Conservation (phyloP, 148 eudicot genomes). For the Rhododendron kiyosumense region DNA sequence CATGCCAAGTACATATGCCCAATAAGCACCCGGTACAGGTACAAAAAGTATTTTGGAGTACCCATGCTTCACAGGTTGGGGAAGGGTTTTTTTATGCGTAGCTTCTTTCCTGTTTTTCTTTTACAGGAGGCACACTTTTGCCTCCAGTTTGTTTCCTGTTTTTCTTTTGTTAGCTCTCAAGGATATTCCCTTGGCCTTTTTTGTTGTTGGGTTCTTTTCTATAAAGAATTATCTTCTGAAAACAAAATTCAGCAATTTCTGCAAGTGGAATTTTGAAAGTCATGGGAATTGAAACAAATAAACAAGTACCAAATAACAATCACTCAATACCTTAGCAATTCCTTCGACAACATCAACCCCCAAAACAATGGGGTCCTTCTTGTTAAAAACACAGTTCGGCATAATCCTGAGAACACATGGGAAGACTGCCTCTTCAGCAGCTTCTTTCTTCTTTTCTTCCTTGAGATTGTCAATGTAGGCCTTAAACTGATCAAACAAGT, state of each 20-base stretch:
- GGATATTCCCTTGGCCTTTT: not conserved
- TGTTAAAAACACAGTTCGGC: conserved; percentile 74
- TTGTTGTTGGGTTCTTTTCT: not conserved
- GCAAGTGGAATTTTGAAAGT: not conserved
- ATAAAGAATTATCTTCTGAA: not conserved
- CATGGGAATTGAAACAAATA: not conserved
- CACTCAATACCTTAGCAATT: conserved; percentile 50
- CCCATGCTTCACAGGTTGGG: not conserved
- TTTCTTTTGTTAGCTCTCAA: not conserved
- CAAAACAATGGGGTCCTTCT: conserved; percentile 87
- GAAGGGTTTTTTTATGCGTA: not conserved
- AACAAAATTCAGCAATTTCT: not conserved
- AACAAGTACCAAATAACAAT: not conserved
- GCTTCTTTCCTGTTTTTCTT: not conserved
- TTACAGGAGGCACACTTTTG: not conserved
- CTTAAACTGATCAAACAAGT: conserved; percentile 84
- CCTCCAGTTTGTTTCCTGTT: not conserved
- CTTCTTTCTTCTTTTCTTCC: conserved; percentile 86
- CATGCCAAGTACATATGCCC: not conserved
- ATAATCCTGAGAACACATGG: conserved; percentile 80
- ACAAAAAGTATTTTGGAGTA: not conserved
- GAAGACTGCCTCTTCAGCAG: conserved; percentile 90
- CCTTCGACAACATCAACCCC: conserved; percentile 92
- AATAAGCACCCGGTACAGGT: not conserved
- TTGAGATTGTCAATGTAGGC: conserved; percentile 81